Percentiles rank a stretch among this genome's conserved stretches.
phyloP scores from a whole-genome alignment of 1,284 basidiomycete genomes.

The Athelia sp. region DNA sequence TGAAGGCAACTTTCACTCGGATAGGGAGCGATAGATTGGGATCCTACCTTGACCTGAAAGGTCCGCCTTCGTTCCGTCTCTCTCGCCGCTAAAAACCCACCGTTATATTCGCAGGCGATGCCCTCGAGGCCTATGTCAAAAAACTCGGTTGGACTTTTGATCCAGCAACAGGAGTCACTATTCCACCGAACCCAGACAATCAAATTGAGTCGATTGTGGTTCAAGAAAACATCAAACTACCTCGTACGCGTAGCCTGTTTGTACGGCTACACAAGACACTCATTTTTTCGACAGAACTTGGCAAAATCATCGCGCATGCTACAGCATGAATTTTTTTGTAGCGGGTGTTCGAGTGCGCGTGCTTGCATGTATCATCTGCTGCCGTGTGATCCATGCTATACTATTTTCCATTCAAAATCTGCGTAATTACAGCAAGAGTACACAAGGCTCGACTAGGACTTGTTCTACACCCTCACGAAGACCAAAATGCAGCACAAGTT shows the following conservation, averaged over 20 bases:
- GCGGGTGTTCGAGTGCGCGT: conserved; percentile 5
- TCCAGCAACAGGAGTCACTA: conserved; percentile 52
- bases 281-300: conserved; percentile 55
- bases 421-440: too few relatives aligned
- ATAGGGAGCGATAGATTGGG: conserved; percentile 67
- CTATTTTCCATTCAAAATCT: background rate
- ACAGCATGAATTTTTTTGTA: conserved; percentile 21
- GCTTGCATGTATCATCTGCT: background rate
- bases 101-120: conserved; percentile 38
- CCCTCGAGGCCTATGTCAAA: conserved; percentile 61
- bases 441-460: too few relatives aligned
- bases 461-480: background rate
- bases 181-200: conserved; percentile 91
- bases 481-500: conserved; percentile 61
- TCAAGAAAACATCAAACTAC: conserved; percentile 84
- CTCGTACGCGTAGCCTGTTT: conserved; percentile 57
- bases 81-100: conserved; percentile 10
- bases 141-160: conserved; percentile 77
- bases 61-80: conserved; percentile 31
- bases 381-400: background rate
- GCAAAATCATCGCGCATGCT: conserved; percentile 78
- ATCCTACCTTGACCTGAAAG: conserved; percentile 70
- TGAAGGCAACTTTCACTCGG: conserved; percentile 74
- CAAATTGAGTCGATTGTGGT: conserved; percentile 93
- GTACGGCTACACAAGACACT: conserved; percentile 4